A percentile compares a stretch with the other conserved stretches of the same genome.
Conservation (phyloP, 257 asterid species). For the Nicotiana paniculata region DNA sequence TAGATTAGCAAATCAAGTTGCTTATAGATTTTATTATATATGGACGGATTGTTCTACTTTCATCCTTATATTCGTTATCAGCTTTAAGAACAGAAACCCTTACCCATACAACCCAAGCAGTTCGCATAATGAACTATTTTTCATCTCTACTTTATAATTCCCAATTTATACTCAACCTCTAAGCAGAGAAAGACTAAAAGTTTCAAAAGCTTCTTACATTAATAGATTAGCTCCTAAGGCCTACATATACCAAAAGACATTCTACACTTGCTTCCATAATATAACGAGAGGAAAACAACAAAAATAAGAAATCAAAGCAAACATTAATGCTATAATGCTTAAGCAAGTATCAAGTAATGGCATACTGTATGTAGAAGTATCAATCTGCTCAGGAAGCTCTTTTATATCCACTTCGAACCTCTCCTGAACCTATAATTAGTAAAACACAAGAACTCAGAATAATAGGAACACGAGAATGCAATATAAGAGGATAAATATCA, state of each 20-base stretch:
- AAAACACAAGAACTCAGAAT: neutral
- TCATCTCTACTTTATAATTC: neutral
- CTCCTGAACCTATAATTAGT: slow-evolving; percentile 60
- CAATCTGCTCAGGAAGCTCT: slow-evolving; percentile 81
- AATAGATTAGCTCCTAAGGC: neutral
- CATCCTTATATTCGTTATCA: neutral
- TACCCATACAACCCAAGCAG: neutral
- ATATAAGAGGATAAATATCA: neutral
- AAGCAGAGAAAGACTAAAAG: neutral
- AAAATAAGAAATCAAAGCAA: neutral
- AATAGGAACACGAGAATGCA: neutral
- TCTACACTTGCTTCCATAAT: too few relatives aligned
- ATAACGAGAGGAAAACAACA: neutral
- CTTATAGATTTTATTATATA: neutral
- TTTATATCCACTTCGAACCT: slow-evolving; percentile 77
- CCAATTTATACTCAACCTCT: neutral
- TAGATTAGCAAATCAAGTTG: neutral
- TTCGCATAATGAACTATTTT: neutral
- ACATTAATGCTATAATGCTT: too few relatives aligned
- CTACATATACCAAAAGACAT: neutral
- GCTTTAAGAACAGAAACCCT: neutral
- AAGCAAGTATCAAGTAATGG: neutral
- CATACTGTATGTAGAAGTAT: slow-evolving; percentile 81
- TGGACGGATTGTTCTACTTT: neutral
- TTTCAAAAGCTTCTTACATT: neutral